Base-by-base conservation (phyloP, 2,329 filamentous ascomycete genomes). In the Fonsecaea erecta region DNA sequence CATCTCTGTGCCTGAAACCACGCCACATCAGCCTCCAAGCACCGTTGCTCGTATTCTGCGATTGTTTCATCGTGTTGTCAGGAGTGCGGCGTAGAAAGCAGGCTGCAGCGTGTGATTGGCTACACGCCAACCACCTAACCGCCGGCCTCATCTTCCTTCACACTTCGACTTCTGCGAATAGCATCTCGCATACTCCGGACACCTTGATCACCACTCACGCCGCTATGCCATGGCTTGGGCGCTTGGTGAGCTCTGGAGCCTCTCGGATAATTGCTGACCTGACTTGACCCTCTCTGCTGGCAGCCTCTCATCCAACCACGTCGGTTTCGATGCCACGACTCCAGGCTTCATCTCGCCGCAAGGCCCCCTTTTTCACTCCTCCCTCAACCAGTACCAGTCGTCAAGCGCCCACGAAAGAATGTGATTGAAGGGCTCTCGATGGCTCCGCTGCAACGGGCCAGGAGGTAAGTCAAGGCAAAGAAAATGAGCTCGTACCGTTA, bases 221-320 rank as follows among this genome's bases (percentile, higher is more conserved):
- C 57, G 51, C 64, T 26, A 62, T 48, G 35, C 58, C 54, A 40
- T 65, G 62, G 55, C 55, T 54, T 61, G 54, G 64, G 67, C 64
- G 67, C 64, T 60, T 67, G 46, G 9, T 48, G 58, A 58, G 2
- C 18, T 62, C 58, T 63, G 51, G 37, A 37, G 28, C 63, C 64
- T 64, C 61, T 65, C 64, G 62, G 62, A 46, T 26, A 51, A 46
- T 65, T 62, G 53, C 37, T 56, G 54, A 48, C 64, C 57, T 59
- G 35, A n/a, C 16, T 11, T 59, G 62, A 16, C 57, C 53, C 34
- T 54, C 37, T 56, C 59, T 62, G 69, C 40, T 71, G 69, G 67
- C 69, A 69, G 4, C 34, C 28, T 67, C 52, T 64, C 16, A 52
- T 58, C 69, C 68, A 71, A 68, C 63, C 65, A 64, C 35, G 18